Base-by-base conservation (phyloP, 331 rosid genomes). In the Ulmus americana region DNA sequence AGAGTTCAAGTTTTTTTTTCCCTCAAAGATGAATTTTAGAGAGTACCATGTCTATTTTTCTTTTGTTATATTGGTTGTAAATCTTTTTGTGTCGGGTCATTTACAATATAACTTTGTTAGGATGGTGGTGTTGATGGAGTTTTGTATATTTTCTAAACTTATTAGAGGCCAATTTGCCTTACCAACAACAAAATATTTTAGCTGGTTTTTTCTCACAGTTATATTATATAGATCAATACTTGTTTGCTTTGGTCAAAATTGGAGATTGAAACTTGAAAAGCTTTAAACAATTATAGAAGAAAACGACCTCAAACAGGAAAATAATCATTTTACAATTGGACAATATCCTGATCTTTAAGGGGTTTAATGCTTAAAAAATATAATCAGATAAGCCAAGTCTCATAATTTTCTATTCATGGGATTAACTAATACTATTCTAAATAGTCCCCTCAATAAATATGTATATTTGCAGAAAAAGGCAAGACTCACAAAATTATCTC, bases 131-230 rank as follows among this genome's bases (percentile, higher is more conserved):
- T 46, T 61, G 70, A 43, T 42, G 53, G 11, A n/a, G 45, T 43
- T 58, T 63, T 75, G 76, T 75, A 70, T 15, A 69, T 69, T 58
- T 39, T 59, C 58, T 8, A 46, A 64, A 52, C 11, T n/a, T 10
- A 64, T 66, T 22, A 70, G 64, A 64, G 76, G 80, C 76, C 80
- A 70, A 76, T 70, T 70, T 45, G 78, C 68, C 78, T 74, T 74
- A 20, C 28, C 4, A 68, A 43, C 44, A 7, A 68, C 78, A 67
- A 38, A 47, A 15, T 59, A 40, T 39, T 55, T 39, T 41, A 39
- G 13, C 35, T 2, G 10, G 13, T 46, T 39, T 20, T 40, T 51
- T 2, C 39, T 6, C 22, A 2, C 20, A 11, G 14, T n/a, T n/a
- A 20, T 46, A 35, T 56, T n/a, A 61, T 35, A 42, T 42, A 42